Conservation (phyloP, 2,329 filamentous ascomycete species). For the Sporothrix pallida region DNA sequence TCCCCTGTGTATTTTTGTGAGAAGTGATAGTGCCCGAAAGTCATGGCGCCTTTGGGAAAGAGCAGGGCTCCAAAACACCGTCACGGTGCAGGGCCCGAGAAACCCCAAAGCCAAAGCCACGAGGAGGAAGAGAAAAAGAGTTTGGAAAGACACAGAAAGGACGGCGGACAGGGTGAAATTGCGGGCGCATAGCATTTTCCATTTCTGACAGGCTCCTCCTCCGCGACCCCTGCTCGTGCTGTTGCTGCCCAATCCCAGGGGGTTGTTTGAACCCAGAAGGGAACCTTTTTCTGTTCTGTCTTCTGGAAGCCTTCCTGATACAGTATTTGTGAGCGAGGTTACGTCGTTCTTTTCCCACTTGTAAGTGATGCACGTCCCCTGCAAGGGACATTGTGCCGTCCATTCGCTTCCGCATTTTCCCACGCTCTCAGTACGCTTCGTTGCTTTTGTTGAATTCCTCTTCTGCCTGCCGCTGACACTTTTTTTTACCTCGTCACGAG, state of each 20-base stretch:
- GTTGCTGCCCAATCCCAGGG: slow-evolving; percentile 23
- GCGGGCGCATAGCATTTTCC: slow-evolving; percentile 13
- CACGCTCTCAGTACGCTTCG: neutral
- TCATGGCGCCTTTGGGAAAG: neutral
- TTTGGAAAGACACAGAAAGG: neutral
- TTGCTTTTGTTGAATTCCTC: neutral
- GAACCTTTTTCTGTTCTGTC: neutral
- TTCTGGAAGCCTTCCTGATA: slow-evolving; percentile 31
- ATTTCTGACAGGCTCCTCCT: slow-evolving; percentile 5
- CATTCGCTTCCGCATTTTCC: neutral
- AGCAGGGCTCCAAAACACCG: slow-evolving; percentile 22
- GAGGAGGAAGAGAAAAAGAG: neutral
- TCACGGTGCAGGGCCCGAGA: neutral
- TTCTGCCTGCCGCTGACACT: neutral
- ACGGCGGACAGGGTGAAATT: neutral
- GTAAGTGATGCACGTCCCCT: neutral
- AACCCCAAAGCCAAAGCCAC: neutral
- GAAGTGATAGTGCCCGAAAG: slow-evolving; percentile 8
- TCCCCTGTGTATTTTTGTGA: neutral
- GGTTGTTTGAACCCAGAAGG: slow-evolving; percentile 3
- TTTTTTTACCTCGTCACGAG: neutral
- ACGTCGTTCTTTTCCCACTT: neutral
- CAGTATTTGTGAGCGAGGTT: slow-evolving; percentile 14
- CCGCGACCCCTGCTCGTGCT: neutral
- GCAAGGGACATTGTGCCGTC: slow-evolving; percentile 16